Evolutionary conservation across 2,329 filamentous ascomycete genomes (phyloP).

Genomic region (Coleophoma cylindrospora): DNA sequence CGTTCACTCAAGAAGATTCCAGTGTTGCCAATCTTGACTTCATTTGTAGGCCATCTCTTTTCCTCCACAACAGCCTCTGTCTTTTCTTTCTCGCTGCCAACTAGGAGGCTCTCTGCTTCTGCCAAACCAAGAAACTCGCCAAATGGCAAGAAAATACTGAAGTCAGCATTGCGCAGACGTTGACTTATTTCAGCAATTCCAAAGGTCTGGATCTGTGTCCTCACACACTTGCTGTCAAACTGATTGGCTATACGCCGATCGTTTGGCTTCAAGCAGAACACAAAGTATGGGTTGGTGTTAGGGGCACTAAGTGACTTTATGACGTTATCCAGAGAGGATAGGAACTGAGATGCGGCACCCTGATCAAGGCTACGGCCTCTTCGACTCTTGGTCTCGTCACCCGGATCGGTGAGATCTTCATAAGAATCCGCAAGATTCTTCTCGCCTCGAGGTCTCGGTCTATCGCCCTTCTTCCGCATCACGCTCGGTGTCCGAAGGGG

Average conservation of each 20-base stretch:
- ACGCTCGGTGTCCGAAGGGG: constrained; percentile 90
- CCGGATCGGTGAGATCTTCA: constrained; percentile 43
- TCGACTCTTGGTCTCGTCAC: constrained; percentile 33
- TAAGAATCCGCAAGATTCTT: constrained; percentile 23
- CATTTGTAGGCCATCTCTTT: constrained; percentile 86
- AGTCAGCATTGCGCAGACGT: constrained; percentile 85
- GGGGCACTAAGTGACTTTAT: constrained; percentile 78
- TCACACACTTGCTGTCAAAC: constrained; percentile 97
- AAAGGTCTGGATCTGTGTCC: constrained; percentile 89
- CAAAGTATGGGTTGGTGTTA: constrained; percentile 89
- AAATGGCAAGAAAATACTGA: constrained; percentile 92
- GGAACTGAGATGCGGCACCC: constrained; percentile 87
- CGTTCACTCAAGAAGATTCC: constrained; percentile 94
- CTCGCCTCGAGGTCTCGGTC: constrained; percentile 25
- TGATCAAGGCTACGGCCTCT: constrained; percentile 54
- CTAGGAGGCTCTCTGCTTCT: constrained; percentile 76
- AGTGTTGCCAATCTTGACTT: constrained; percentile 84
- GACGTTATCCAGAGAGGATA: constrained; percentile 84
- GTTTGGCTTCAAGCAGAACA: constrained; percentile 97
- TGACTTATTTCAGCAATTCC: constrained; percentile 97
- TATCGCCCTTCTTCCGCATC: constrained; percentile 66
- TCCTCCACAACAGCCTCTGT: constrained; percentile 88
- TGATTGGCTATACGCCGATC: constrained; percentile 96
- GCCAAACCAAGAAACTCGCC: constrained; percentile 89
- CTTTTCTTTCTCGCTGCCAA: constrained; percentile 90